phyloP scores from a whole-genome alignment of 225 moss, liverwort and hornwort genomes.

The Climacium dendroides region DNA sequence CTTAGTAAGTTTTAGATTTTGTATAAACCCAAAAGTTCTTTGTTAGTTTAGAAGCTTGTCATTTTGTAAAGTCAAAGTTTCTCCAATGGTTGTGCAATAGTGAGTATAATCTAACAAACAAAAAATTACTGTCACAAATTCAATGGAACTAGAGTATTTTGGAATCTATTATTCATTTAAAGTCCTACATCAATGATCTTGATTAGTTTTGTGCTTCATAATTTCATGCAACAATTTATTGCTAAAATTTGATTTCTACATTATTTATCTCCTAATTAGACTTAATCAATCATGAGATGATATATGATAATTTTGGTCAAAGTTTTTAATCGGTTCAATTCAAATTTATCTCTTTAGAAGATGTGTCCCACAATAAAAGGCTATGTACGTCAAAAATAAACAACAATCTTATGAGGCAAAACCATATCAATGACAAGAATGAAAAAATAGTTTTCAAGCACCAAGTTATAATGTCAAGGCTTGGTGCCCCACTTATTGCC shows the following conservation, averaged over 20 bases:
- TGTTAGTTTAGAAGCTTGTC: neutral
- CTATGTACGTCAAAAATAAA: no score
- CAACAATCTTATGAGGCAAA: neutral
- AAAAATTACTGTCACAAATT: neutral
- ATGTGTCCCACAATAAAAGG: no score
- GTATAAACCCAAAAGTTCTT: neutral
- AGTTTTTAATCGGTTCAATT: neutral
- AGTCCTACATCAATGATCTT: neutral
- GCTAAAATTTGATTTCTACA: neutral
- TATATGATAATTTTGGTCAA: neutral
- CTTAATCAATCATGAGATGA: neutral
- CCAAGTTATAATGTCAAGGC: neutral
- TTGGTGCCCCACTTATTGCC: neutral
- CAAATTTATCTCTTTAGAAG: fast-evolving
- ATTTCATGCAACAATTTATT: neutral
- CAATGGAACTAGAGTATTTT: neutral
- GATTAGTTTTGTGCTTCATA: neutral
- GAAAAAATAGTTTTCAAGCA: neutral
- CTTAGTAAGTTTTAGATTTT: neutral
- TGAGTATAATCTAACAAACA: neutral
- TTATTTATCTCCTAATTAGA: neutral
- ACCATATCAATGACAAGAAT: neutral
- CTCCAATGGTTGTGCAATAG: fast-evolving
- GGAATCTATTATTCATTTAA: neutral
- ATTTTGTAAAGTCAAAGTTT: neutral